Base-by-base conservation (phyloP, 495 filamentous ascomycete species). In the Penicillium cinerascens region DNA sequence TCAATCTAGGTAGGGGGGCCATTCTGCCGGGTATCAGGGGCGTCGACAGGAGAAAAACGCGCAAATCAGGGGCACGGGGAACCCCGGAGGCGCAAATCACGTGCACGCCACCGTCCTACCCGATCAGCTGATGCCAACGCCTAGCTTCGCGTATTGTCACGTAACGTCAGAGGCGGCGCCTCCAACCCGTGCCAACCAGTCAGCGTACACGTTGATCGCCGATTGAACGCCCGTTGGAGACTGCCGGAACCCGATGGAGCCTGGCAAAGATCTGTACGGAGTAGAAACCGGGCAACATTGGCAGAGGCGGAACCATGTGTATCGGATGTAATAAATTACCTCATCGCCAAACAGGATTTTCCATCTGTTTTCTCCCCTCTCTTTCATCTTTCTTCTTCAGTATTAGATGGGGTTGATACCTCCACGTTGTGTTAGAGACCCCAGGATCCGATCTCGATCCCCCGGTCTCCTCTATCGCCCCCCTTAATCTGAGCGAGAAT, bases 321-420 rank as follows among this genome's bases (percentile, higher is more conserved):
- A 52, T 44, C 42, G 25, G 41, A n/a, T 22, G 58, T 60, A 56
- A 56, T 56, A 53, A 55, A 56, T 60, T 56, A 60, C 58, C 53
- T 54, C 42, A 51, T 52, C 16, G 45, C 44, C 37, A 51, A 52
- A 40, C 51, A 55, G 52, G 56, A 55, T 55, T 51, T 51, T 59
- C n/a, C 29, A 22, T 17, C 16, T 37, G 21, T 39, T 42, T 7
- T 47, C 21, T 29, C n/a, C 25, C 17, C 17, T 20, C 21, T 37
- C 27, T 11, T 20, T 33, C 39, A 9, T 49, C 20, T 23, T n/a
- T 36, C 22, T 23, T 16, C 17, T 22, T 11, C 5, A 16, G 33
- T n/a, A 3, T 51, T 44, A 26, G 41, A 44, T 44, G 49, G 33
- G 47, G 35, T 44, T 27, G 20, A 10, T 18, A 49, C 21, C 11